A percentile compares a stretch with the other conserved stretches of the same genome.
These are phyloP conservation scores for Erythrophleum ivorense DNA, from an alignment of 331 rosid species.

Conservation along the genomic window DNA sequence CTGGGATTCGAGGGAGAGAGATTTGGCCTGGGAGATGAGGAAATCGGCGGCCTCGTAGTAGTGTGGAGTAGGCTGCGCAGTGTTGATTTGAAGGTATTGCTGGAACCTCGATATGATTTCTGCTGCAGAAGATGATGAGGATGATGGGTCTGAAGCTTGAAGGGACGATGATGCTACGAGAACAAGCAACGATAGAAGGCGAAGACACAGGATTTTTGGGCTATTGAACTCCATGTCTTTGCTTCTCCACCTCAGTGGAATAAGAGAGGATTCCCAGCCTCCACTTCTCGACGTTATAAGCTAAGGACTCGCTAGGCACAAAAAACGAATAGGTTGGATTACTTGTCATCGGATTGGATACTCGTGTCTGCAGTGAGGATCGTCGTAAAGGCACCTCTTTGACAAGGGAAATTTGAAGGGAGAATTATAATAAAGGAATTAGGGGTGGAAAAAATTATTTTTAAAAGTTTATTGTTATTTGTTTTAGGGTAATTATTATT, in stretches of 20 bases:
- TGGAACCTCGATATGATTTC: slow-evolving; percentile 67
- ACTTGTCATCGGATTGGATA: too few species aligned
- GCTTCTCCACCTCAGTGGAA: not conserved
- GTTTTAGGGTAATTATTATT: too few species aligned
- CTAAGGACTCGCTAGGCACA: too few species aligned
- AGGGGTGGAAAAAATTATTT: too few species aligned
- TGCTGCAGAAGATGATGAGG: slow-evolving; percentile 26
- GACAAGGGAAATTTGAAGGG: too few species aligned
- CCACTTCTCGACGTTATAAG: not conserved
- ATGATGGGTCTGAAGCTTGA: slow-evolving; percentile 27
- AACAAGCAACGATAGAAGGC: not conserved
- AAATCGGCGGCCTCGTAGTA: slow-evolving; percentile 67
- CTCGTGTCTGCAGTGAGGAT: too few species aligned
- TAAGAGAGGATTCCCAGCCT: too few species aligned
- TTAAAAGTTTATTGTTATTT: too few species aligned
- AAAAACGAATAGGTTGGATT: too few species aligned
- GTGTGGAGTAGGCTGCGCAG: slow-evolving; percentile 78
- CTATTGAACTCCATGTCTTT: slow-evolving; percentile 14
- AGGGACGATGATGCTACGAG: slow-evolving; percentile 20
- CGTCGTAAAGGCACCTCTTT: too few species aligned
- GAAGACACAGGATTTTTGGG: not conserved
- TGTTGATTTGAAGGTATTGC: slow-evolving; percentile 75
- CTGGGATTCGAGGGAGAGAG: slow-evolving; percentile 71
- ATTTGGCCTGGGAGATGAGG: slow-evolving; percentile 59
- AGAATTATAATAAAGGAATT: too few species aligned